Percentiles rank a stretch among this genome's conserved stretches.
Conservation (phyloP, 2,329 filamentous ascomycete species). For the Colletotrichum liriopes region DNA sequence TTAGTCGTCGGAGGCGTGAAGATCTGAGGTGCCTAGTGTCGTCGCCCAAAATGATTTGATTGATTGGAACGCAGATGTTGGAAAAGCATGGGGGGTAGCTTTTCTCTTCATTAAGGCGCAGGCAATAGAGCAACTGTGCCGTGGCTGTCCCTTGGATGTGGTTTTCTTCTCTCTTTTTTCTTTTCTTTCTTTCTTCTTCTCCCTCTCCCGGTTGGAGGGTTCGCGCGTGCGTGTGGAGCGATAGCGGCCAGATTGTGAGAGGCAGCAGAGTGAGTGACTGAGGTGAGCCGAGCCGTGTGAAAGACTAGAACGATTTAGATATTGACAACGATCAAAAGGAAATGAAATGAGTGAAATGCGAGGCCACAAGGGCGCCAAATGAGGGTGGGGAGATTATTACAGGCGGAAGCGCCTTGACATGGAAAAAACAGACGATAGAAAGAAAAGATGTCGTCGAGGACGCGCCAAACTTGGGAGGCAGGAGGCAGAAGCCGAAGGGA, state of each 20-base stretch:
- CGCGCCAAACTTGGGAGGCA: slow-evolving; percentile 17
- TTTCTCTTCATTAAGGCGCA: slow-evolving; percentile 19
- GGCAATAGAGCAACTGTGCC: slow-evolving; percentile 3
- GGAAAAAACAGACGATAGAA: slow-evolving; percentile 7
- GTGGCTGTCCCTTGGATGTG: not conserved
- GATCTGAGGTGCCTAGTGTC: not conserved
- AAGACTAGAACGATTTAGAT: slow-evolving; percentile 27
- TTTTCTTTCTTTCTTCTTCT: not conserved
- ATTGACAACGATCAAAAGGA: slow-evolving; percentile 2
- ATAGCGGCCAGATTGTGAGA: not conserved
- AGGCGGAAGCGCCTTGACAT: slow-evolving; percentile 9
- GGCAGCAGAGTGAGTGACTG: slow-evolving; percentile 28
- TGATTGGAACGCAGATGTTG: not conserved
- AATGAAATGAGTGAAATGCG: slow-evolving; percentile 27
- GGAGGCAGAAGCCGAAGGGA: slow-evolving; percentile 18
- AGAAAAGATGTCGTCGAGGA: slow-evolving; percentile 28
- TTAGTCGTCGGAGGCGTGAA: not conserved
- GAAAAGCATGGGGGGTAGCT: not conserved
- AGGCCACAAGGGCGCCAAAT: slow-evolving; percentile 22
- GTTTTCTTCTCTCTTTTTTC: not conserved
- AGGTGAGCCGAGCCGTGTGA: slow-evolving; percentile 16
- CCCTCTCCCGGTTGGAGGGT: not conserved
- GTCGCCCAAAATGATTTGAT: not conserved
- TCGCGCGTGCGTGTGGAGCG: not conserved
- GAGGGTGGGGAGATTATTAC: slow-evolving; percentile 17